These are phyloP conservation scores for Naganishia sp. DNA, from an alignment of 1,284 basidiomycete genomes.

Conservation along the genomic window DNA sequence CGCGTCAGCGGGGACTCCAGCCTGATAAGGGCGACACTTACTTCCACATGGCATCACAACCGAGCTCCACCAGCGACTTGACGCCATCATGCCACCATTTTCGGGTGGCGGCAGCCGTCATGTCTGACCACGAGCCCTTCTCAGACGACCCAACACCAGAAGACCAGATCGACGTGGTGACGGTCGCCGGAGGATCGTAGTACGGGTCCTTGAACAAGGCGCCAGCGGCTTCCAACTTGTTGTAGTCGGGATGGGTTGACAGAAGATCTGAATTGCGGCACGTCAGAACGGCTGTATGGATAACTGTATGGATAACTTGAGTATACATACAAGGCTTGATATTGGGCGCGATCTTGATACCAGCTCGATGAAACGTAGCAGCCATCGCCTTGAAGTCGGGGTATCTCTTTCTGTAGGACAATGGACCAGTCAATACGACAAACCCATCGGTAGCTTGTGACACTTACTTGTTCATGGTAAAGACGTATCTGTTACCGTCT, in stretches of 20 bases:
- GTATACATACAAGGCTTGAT: slow-evolving; percentile 52
- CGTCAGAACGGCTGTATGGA: neutral
- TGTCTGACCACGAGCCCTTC: slow-evolving; percentile 55
- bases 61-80: slow-evolving; percentile 48
- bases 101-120: slow-evolving; percentile 50
- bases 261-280: slow-evolving; percentile 22
- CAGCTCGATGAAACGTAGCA: slow-evolving; percentile 50
- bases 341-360: slow-evolving; percentile 55
- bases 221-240: slow-evolving; percentile 44
- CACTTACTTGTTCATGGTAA: slow-evolving; percentile 52
- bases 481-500: slow-evolving; percentile 53
- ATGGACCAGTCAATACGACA: neutral
- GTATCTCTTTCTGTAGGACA: slow-evolving; percentile 44
- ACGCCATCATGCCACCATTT: slow-evolving; percentile 56
- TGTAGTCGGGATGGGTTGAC: slow-evolving; percentile 49
- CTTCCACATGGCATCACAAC: slow-evolving; percentile 56
- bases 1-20: neutral
- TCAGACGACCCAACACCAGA: slow-evolving; percentile 51
- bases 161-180: slow-evolving; percentile 53
- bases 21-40: slow-evolving; percentile 35
- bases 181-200: slow-evolving; percentile 43
- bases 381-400: slow-evolving; percentile 55
- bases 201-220: slow-evolving; percentile 51
- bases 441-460: neutral
- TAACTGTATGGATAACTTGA: neutral